A percentile compares a stretch with the other conserved stretches of the same genome.
phyloP scores from a whole-genome alignment of 768 basidiomycete genomes.

The Lactarius deliciosus region DNA sequence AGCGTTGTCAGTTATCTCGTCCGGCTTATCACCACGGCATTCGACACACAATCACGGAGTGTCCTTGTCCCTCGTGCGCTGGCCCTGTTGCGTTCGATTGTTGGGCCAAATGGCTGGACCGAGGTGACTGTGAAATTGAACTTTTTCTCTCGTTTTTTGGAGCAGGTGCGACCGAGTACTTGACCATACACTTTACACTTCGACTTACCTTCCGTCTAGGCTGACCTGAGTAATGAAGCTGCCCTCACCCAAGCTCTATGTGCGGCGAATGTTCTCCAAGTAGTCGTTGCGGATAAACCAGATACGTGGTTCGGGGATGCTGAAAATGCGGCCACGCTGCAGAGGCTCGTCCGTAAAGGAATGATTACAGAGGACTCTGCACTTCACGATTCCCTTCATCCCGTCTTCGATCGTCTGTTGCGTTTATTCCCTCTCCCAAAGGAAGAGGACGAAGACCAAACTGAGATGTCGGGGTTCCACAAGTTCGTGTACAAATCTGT shows the following conservation, averaged over 20 bases:
- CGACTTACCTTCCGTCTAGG: conserved; percentile 42
- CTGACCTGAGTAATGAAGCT: conserved; percentile 67
- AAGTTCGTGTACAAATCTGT: conserved; percentile 72
- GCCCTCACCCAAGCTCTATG: conserved; percentile 69
- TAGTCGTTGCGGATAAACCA: conserved; percentile 79
- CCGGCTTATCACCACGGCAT: conserved; percentile 74
- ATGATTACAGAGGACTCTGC: conserved; percentile 74
- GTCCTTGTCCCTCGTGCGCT: conserved; percentile 63
- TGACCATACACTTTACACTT: not conserved
- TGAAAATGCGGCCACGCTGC: conserved; percentile 66
- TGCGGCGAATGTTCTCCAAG: conserved; percentile 84
- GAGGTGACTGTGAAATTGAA: conserved; percentile 90
- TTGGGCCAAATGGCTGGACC: conserved; percentile 82
- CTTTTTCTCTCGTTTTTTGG: conserved; percentile 83
- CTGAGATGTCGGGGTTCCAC: conserved; percentile 76
- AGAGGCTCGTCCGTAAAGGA: conserved; percentile 85
- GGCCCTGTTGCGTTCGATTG: conserved; percentile 68
- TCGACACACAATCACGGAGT: conserved; percentile 48
- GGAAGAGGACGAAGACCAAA: conserved; percentile 66
- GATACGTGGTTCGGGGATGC: conserved; percentile 71
- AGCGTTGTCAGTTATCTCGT: conserved; percentile 94
- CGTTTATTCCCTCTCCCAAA: conserved; percentile 74
- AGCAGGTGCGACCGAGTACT: conserved; percentile 55
- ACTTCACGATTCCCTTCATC: conserved; percentile 79
- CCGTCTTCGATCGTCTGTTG: conserved; percentile 79